A percentile compares a stretch with the other conserved stretches of the same genome.
These are phyloP conservation scores for Eutreptiella sp. DNA, from an alignment of 208 protist species.

Conservation along the genomic window DNA sequence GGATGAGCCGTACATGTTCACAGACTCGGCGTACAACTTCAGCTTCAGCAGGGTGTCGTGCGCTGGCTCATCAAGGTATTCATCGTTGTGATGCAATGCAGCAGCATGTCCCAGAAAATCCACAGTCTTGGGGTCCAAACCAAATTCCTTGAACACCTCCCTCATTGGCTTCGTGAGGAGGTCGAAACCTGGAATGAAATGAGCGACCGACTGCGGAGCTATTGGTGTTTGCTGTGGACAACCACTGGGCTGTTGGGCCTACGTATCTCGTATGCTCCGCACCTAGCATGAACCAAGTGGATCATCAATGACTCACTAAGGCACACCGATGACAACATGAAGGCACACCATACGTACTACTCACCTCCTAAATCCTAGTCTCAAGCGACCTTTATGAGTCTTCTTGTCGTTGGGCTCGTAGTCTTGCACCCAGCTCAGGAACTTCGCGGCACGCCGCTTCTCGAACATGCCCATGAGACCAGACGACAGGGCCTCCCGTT, in stretches of 20 bases:
- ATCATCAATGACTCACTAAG: no score
- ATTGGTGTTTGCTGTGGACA: no score
- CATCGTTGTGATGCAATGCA: constrained; percentile 73
- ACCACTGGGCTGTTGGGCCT: no score
- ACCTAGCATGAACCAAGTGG: no score
- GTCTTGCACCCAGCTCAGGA: constrained; percentile 80
- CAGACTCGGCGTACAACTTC: constrained; percentile 91
- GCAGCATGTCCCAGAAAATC: constrained; percentile 97
- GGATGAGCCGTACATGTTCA: constrained; percentile 84
- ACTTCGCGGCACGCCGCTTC: constrained; percentile 86
- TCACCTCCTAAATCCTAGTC: no score
- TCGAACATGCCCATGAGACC: constrained; percentile 96
- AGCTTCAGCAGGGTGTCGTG: constrained; percentile 83
- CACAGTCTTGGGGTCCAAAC: constrained; percentile 82
- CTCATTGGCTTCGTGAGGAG: constrained; percentile 73
- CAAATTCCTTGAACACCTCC: constrained; percentile 91
- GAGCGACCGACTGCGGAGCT: not conserved
- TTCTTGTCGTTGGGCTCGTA: constrained; percentile 76
- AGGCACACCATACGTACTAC: no score
- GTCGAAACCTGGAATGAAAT: constrained; percentile 53
- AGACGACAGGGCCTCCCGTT: constrained; percentile 88
- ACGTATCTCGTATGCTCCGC: no score
- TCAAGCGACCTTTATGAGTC: constrained; percentile 78
- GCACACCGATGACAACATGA: no score
- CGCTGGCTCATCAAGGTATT: constrained; percentile 87